Percentiles rank a stretch among this genome's conserved stretches.
phyloP scores from a whole-genome alignment of 768 basidiomycete genomes.

The Podaxis rugospora region DNA sequence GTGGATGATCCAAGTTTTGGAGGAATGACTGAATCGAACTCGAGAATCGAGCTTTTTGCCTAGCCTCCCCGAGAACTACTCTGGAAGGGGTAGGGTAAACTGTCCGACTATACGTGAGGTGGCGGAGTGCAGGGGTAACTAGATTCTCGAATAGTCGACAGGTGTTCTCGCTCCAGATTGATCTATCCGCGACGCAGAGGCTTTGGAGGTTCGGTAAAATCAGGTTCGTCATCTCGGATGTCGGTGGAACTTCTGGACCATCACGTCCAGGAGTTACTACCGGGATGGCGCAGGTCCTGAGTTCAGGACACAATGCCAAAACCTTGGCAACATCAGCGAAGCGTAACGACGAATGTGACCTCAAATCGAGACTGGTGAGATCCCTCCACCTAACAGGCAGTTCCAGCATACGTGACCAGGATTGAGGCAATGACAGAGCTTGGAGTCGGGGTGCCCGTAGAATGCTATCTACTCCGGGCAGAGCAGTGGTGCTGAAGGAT shows the following conservation, averaged over 20 bases:
- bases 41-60: not conserved
- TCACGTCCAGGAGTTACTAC: not conserved
- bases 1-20: not conserved
- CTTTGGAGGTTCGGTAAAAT: not conserved
- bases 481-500: not conserved
- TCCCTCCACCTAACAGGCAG: not conserved
- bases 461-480: not conserved
- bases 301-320: not conserved
- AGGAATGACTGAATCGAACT: not conserved
- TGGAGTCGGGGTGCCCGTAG: not conserved
- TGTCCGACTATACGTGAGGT: not conserved
- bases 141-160: not conserved
- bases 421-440: not conserved
- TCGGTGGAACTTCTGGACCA: not conserved
- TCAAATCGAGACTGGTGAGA: not conserved
- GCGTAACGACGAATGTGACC: not conserved
- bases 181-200: not conserved
- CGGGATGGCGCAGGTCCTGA: not conserved
- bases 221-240: not conserved
- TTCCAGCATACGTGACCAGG: not conserved
- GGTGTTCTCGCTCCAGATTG: not conserved
- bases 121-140: not conserved
- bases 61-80: too few relatives aligned
- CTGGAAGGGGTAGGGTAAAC: not conserved
- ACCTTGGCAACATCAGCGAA: not conserved